These are phyloP conservation scores for Cytospora piceicola DNA, from an alignment of 2,329 filamentous ascomycete species.

Conservation along the genomic window DNA sequence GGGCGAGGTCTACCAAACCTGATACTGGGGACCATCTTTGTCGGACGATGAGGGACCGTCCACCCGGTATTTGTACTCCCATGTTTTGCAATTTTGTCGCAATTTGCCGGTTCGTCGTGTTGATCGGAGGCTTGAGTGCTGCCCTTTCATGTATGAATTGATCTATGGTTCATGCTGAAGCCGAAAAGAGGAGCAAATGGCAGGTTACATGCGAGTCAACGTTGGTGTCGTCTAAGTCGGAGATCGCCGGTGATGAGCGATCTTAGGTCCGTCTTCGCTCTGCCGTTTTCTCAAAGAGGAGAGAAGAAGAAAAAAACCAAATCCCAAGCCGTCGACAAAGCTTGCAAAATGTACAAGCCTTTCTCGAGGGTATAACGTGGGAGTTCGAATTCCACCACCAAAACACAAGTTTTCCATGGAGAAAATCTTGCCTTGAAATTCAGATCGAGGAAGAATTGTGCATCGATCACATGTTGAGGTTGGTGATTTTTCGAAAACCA, in stretches of 20 bases:
- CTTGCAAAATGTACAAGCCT: neutral
- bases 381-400: neutral
- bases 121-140: neutral
- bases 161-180: slow-evolving; percentile 3
- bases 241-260: slow-evolving; percentile 26
- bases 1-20: slow-evolving; percentile 2
- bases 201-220: slow-evolving; percentile 24
- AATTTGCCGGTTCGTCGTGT: neutral
- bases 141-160: neutral
- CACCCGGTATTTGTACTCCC: neutral
- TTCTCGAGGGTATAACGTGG: neutral
- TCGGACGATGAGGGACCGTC: neutral
- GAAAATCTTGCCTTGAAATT: neutral
- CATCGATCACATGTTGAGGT: neutral
- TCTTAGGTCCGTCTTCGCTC: slow-evolving; percentile 20
- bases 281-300: neutral
- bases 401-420: neutral
- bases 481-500: neutral
- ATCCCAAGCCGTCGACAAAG: neutral
- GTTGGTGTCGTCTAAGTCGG: slow-evolving; percentile 22
- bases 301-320: neutral
- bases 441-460: too few species aligned
- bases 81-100: neutral
- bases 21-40: neutral
- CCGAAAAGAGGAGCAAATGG: slow-evolving; percentile 14